A percentile compares a stretch with the other conserved stretches of the same genome.
These are phyloP conservation scores for Globisporangium solare DNA, from an alignment of 352 stramenopile genomes.

Conservation along the genomic window DNA sequence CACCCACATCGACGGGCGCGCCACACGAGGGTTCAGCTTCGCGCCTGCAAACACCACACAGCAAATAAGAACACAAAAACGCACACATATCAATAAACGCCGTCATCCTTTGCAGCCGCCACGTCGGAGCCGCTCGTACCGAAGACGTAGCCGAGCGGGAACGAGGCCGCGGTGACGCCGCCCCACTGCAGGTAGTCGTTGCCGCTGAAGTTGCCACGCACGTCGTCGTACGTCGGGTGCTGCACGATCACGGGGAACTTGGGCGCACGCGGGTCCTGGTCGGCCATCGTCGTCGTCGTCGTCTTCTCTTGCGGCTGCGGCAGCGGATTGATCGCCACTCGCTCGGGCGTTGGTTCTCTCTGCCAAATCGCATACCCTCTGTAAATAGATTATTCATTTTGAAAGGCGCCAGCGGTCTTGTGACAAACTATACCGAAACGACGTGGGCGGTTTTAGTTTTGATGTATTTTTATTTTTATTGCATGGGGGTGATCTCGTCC, in stretches of 20 bases:
- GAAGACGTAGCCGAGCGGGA: slow-evolving; percentile 74
- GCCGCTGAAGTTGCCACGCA: slow-evolving; percentile 62
- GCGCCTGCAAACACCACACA: slow-evolving; percentile 24
- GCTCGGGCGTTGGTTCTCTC: slow-evolving; percentile 1
- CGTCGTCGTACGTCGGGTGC: slow-evolving; percentile 71
- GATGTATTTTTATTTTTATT: no score
- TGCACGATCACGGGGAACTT: slow-evolving; percentile 77
- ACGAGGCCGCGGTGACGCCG: slow-evolving; percentile 56
- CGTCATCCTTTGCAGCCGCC: not conserved
- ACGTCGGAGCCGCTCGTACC: slow-evolving; percentile 28
- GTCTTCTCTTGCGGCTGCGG: slow-evolving; percentile 5
- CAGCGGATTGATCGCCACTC: slow-evolving; percentile 12
- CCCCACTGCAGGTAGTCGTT: slow-evolving; percentile 62
- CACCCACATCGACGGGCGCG: slow-evolving; percentile 68
- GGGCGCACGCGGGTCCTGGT: slow-evolving; percentile 52
- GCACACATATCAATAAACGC: not conserved
- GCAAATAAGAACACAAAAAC: slow-evolving; percentile 1
- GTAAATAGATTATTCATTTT: not conserved
- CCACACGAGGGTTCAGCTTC: slow-evolving; percentile 61
- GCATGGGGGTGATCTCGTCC: no score
- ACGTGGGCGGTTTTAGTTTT: no score
- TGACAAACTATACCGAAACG: not conserved
- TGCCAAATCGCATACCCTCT: not conserved
- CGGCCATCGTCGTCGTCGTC: slow-evolving; percentile 32
- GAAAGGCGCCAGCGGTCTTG: not conserved